phyloP scores from a whole-genome alignment of 2,329 filamentous ascomycete species.

The Trichoderma cornu-damae region DNA sequence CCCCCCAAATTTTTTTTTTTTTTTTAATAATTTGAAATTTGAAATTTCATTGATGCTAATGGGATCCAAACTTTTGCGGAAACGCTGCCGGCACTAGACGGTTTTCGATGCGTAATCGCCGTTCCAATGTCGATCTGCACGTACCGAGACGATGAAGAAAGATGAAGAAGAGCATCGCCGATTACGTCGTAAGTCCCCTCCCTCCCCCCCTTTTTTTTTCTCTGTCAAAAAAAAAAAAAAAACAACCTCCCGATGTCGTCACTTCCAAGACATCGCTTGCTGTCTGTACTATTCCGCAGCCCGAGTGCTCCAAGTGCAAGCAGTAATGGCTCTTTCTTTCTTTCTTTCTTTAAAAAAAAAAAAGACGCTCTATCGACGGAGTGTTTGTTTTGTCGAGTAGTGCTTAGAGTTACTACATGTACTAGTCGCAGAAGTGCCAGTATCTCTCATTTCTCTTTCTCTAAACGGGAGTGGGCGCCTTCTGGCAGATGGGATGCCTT shows the following conservation, averaged over 20 bases:
- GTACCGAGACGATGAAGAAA: neutral
- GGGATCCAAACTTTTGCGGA: neutral
- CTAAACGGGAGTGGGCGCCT: too few species aligned
- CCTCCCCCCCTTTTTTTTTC: neutral
- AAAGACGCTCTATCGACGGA: too few species aligned
- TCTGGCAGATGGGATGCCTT: neutral
- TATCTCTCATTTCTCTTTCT: too few species aligned
- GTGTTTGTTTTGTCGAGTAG: too few species aligned
- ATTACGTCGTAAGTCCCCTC: too few species aligned
- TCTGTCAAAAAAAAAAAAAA: neutral
- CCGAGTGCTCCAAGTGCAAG: neutral
- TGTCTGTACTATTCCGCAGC: neutral
- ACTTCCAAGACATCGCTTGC: constrained; percentile 9
- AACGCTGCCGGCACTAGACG: neutral
- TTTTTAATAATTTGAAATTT: constrained; percentile 7
- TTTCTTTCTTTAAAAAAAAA: too few species aligned
- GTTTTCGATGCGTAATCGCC: neutral
- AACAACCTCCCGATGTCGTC: constrained; percentile 14
- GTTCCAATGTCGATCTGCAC: neutral
- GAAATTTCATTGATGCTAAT: too few species aligned
- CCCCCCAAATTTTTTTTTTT: too few species aligned
- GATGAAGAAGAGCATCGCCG: neutral
- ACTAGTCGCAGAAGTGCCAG: too few species aligned
- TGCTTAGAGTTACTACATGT: too few species aligned
- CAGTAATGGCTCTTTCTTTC: neutral